A percentile compares a stretch with the other conserved stretches of the same genome.
Conservation (phyloP, 2,329 filamentous ascomycete species). For the Colletotrichum neosansevieriae region DNA sequence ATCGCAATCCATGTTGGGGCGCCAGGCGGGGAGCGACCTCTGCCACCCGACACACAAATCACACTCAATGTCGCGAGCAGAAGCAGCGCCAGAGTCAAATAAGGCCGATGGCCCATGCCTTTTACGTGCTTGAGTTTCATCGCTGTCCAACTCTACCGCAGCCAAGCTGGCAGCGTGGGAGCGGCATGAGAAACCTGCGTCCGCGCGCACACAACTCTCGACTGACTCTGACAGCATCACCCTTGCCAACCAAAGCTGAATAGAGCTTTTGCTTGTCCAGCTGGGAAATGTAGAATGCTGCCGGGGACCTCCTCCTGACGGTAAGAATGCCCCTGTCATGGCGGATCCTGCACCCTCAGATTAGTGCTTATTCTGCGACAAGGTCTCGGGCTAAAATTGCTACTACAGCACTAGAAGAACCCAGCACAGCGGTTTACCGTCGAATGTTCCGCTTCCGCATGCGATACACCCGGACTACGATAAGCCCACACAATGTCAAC, state of each 20-base stretch:
- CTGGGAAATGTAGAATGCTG: slow-evolving; percentile 15
- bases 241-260: slow-evolving; percentile 11
- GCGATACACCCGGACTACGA: too few relatives aligned
- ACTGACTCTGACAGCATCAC: slow-evolving; percentile 20
- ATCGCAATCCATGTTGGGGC: slow-evolving; percentile 35
- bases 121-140: slow-evolving; percentile 27
- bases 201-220: neutral
- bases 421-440: slow-evolving; percentile 26
- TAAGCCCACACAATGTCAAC: slow-evolving; percentile 10
- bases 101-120: neutral
- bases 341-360: slow-evolving; percentile 28
- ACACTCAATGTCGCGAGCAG: neutral
- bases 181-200: slow-evolving; percentile 4
- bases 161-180: neutral
- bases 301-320: slow-evolving; percentile 22
- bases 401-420: neutral
- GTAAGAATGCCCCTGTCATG: slow-evolving; percentile 23
- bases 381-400: slow-evolving; percentile 35
- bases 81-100: slow-evolving; percentile 5
- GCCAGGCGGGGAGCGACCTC: neutral
- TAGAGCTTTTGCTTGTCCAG: slow-evolving; percentile 16
- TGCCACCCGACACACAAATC: neutral
- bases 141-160: neutral
- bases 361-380: slow-evolving; percentile 35
- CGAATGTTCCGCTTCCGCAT: slow-evolving; percentile 11